Percentiles rank a stretch among this genome's conserved stretches.
Evolutionary conservation across 441 rosid species (phyloP).

Genomic region (Syzygium syzygioides): DNA sequence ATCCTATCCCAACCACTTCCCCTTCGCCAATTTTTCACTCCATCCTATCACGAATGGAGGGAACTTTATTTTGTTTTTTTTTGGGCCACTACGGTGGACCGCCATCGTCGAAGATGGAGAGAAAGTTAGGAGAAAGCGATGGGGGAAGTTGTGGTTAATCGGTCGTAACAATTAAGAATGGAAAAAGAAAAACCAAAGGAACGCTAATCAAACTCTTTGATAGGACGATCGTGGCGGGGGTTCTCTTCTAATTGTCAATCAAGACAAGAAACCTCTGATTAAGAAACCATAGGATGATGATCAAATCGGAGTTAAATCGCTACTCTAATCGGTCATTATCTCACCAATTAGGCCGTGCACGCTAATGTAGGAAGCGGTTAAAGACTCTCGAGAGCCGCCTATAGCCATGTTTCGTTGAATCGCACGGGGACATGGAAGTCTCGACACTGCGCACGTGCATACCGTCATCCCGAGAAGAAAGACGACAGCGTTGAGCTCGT

Average conservation of each 20-base stretch:
- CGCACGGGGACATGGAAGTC: background rate
- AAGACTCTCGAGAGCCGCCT: background rate
- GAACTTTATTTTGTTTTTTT: background rate
- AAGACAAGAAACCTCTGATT: background rate
- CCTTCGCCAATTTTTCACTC: too few species aligned
- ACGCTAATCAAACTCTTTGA: background rate
- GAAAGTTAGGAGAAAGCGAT: background rate
- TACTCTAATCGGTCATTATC: background rate
- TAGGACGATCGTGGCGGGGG: too few species aligned
- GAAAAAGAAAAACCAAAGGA: too few species aligned
- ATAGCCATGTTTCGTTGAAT: background rate
- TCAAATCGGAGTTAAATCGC: background rate
- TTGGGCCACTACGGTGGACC: background rate
- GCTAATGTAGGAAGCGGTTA: background rate
- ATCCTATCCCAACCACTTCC: too few species aligned
- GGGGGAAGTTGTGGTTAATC: background rate
- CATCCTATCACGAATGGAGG: too few species aligned
- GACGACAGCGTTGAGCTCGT: too few species aligned
- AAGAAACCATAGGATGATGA: background rate
- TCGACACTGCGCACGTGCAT: rapidly evolving
- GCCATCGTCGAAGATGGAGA: background rate
- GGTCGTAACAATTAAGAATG: background rate
- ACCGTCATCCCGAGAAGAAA: too few species aligned
- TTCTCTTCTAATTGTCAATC: background rate
- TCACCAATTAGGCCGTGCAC: background rate